Base-by-base conservation (phyloP, 495 filamentous ascomycete genomes). In the Neohortaea acidophila region DNA sequence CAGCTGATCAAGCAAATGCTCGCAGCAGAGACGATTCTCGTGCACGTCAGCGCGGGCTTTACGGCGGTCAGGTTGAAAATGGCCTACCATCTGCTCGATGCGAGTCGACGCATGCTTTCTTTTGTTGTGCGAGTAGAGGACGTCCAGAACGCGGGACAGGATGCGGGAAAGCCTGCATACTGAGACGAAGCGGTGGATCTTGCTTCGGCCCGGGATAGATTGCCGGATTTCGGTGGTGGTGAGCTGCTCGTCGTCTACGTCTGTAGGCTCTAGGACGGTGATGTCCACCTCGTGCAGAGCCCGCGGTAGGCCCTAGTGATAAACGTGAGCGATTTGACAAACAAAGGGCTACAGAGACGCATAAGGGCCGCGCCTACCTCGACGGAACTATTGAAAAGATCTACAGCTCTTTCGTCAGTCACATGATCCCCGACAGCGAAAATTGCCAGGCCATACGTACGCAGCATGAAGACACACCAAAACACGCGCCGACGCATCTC, bases 381-480 rank as follows among this genome's bases (percentile, higher is more conserved):
- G n/a, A n/a, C n/a, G n/a, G n/a, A n/a, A n/a, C n/a, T n/a, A n/a
- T n/a, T n/a, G n/a, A n/a, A n/a, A n/a, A n/a, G n/a, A n/a, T n/a
- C n/a, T n/a, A n/a, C n/a, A n/a, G n/a, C n/a, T n/a, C n/a, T n/a
- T n/a, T n/a, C n/a, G n/a, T n/a, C n/a, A n/a, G n/a, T n/a, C n/a
- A n/a, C n/a, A n/a, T n/a, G n/a, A n/a, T n/a, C n/a, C n/a, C n/a
- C n/a, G n/a, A n/a, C n/a, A n/a, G n/a, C n/a, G n/a, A n/a, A n/a
- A n/a, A n/a, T n/a, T n/a, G n/a, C n/a, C n/a, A n/a, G n/a, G n/a
- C n/a, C n/a, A n/a, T n/a, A n/a, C n/a, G n/a, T n/a, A n/a, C n/a
- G n/a, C n/a, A n/a, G n/a, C 32, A 34, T 34, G 14, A 34, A 34
- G 21, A 21, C 19, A 34, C 32, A 34, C 32, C 32, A 34, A 19